Evolutionary conservation across 1,139 yeast species (phyloP).

Genomic region (Groenewaldozyma auringiensis): DNA sequence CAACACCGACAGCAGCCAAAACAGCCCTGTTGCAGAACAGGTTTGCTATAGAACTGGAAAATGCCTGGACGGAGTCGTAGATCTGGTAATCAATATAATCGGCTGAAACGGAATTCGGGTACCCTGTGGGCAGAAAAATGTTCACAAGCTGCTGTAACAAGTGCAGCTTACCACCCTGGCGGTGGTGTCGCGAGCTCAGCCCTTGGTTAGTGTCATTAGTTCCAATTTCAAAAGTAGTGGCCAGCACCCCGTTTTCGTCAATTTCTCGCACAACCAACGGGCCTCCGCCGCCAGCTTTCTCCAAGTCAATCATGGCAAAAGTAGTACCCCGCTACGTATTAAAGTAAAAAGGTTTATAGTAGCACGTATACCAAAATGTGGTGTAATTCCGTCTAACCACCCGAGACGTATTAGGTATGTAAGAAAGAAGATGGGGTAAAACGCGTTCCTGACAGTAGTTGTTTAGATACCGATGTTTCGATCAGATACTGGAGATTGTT

Average conservation of each 20-base stretch:
- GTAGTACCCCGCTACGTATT: too few relatives aligned
- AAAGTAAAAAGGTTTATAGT: too few relatives aligned
- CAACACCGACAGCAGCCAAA: slow-evolving; percentile 33
- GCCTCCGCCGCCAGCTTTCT: slow-evolving; percentile 3
- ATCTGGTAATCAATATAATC: slow-evolving; percentile 34
- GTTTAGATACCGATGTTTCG: too few relatives aligned
- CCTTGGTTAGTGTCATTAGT: not conserved
- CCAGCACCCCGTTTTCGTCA: slow-evolving; percentile 8
- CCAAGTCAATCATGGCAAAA: slow-evolving; percentile 5
- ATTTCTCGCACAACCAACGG: slow-evolving; percentile 3
- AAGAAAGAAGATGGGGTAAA: too few relatives aligned
- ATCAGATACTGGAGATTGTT: too few relatives aligned
- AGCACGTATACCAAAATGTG: too few relatives aligned
- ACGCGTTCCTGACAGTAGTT: too few relatives aligned
- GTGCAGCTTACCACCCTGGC: not conserved
- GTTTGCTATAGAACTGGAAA: slow-evolving; percentile 32
- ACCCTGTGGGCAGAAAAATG: slow-evolving; percentile 34
- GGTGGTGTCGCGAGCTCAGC: slow-evolving; percentile 1
- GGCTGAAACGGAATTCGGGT: slow-evolving; percentile 30
- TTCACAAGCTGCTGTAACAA: slow-evolving; percentile 22
- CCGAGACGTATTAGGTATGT: too few relatives aligned
- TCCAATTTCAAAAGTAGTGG: slow-evolving; percentile 1
- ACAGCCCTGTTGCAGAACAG: slow-evolving; percentile 34
- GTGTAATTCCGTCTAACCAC: too few relatives aligned
- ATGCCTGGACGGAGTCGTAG: slow-evolving; percentile 35